Evolutionary conservation across 1,139 yeast species (phyloP).

Genomic region (Meyerozyma carpophila): DNA sequence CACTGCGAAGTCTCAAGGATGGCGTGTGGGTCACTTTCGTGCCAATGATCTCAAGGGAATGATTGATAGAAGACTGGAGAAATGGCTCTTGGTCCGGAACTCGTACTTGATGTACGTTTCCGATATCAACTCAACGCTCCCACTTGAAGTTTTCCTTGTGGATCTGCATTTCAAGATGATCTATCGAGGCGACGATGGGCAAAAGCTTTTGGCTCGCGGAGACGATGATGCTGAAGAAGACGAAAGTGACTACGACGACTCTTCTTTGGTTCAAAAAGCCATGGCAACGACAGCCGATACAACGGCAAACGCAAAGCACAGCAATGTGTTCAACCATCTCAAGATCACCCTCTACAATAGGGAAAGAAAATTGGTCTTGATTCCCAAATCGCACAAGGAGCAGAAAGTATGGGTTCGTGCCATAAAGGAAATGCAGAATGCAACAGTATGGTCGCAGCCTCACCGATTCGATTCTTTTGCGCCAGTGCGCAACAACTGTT

Average conservation of each 20-base stretch:
- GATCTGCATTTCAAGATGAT: conserved; percentile 63
- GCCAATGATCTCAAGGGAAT: conserved; percentile 76
- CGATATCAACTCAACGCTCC: conserved; percentile 79
- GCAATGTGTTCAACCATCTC: conserved; percentile 35
- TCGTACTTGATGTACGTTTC: conserved; percentile 84
- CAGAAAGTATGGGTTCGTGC: conserved; percentile 75
- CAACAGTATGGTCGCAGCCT: conserved; percentile 64
- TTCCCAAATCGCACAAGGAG: conserved; percentile 68
- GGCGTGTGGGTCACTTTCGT: conserved; percentile 90
- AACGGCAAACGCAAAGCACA: conserved; percentile 15
- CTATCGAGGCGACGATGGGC: conserved; percentile 38
- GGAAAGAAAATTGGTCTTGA: conserved; percentile 71
- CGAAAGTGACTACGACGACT: conserved; percentile 45
- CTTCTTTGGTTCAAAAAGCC: conserved; percentile 23
- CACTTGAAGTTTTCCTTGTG: conserved; percentile 84
- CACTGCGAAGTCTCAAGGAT: conserved; percentile 82
- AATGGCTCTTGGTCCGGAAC: conserved; percentile 86
- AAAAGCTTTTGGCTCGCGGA: conserved; percentile 6
- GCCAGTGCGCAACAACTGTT: conserved; percentile 78
- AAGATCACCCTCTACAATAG: conserved; percentile 69
- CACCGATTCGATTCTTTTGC: conserved; percentile 90
- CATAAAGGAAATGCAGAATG: conserved; percentile 61
- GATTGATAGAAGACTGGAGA: conserved; percentile 84
- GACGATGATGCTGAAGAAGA: conserved; percentile 30
- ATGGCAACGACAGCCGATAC: conserved; percentile 15